These are phyloP conservation scores for Silene conica DNA, from an alignment of 148 eudicot species.

Conservation along the genomic window DNA sequence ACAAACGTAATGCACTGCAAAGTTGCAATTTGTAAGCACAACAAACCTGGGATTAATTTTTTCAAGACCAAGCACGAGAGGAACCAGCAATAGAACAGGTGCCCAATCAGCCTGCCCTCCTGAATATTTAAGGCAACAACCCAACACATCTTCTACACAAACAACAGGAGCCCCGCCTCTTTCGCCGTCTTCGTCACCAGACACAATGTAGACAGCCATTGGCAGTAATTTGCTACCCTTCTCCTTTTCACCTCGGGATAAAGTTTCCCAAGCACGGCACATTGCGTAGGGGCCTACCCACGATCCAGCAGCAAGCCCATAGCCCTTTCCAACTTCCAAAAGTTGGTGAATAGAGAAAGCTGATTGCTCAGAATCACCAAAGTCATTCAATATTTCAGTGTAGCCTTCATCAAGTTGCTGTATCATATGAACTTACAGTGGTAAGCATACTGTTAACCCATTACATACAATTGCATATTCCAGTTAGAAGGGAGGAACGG, in stretches of 20 bases:
- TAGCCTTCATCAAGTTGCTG: slow-evolving; percentile 72
- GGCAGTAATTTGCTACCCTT: slow-evolving; percentile 39
- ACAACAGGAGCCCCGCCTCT: slow-evolving; percentile 97
- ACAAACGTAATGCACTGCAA: background rate
- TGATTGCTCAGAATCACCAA: slow-evolving; percentile 78
- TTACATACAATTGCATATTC: background rate
- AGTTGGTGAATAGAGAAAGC: slow-evolving; percentile 83
- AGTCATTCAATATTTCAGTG: slow-evolving; percentile 62
- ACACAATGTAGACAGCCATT: slow-evolving; percentile 81
- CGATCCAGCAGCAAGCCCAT: slow-evolving; percentile 86
- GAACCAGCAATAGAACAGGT: slow-evolving; percentile 80
- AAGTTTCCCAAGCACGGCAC: slow-evolving; percentile 95
- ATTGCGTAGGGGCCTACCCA: slow-evolving; percentile 99
- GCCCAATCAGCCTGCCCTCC: slow-evolving; percentile 61
- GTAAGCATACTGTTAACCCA: slow-evolving; percentile 6
- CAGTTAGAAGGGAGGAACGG: background rate
- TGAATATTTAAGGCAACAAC: slow-evolving; percentile 54
- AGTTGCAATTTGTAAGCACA: background rate
- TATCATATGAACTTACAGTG: slow-evolving; percentile 15
- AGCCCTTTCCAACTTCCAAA: slow-evolving; percentile 73
- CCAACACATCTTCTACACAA: slow-evolving; percentile 74
- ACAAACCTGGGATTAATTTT: slow-evolving; percentile 88
- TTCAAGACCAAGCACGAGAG: slow-evolving; percentile 93
- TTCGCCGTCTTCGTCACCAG: slow-evolving; percentile 99
- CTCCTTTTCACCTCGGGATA: slow-evolving; percentile 45